Conservation (phyloP, 192 early-diverging fungal genomes). For the Podila verticillata region DNA sequence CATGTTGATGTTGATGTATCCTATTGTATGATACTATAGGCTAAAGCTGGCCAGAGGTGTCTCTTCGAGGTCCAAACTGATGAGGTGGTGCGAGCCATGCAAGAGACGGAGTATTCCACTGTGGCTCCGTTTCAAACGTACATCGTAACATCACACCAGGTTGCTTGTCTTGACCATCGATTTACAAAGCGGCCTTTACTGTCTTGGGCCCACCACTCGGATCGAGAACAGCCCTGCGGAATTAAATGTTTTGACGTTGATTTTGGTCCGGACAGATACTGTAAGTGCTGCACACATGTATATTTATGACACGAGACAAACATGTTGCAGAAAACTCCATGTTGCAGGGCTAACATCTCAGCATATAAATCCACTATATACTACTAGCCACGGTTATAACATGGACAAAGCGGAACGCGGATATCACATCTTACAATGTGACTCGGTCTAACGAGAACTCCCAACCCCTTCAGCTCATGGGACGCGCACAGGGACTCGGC, state of each 20-base stretch:
- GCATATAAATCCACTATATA: background rate
- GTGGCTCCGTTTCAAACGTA: background rate
- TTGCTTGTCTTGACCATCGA: conserved; percentile 1
- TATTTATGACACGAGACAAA: too few species aligned
- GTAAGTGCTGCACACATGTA: background rate
- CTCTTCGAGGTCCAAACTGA: background rate
- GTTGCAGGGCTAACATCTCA: background rate
- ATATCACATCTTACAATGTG: background rate
- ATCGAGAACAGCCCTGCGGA: background rate
- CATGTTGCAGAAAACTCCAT: too few species aligned
- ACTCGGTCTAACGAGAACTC: background rate
- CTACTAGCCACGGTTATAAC: background rate
- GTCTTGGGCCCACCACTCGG: conserved; percentile 2
- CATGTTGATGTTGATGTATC: too few species aligned
- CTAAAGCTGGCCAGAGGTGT: background rate
- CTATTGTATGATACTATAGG: background rate
- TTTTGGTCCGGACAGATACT: background rate
- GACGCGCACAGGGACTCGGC: background rate
- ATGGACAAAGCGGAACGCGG: conserved; percentile 1
- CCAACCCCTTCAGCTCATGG: conserved; percentile 2
- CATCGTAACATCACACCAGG: background rate
- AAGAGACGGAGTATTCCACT: background rate
- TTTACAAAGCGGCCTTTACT: background rate
- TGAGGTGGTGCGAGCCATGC: background rate
- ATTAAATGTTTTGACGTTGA: background rate